Evolutionary conservation across 768 basidiomycete species (phyloP), one percentile per base, ranked within the genome.

Genomic region (Pleurotus cornucopiae): DNA sequence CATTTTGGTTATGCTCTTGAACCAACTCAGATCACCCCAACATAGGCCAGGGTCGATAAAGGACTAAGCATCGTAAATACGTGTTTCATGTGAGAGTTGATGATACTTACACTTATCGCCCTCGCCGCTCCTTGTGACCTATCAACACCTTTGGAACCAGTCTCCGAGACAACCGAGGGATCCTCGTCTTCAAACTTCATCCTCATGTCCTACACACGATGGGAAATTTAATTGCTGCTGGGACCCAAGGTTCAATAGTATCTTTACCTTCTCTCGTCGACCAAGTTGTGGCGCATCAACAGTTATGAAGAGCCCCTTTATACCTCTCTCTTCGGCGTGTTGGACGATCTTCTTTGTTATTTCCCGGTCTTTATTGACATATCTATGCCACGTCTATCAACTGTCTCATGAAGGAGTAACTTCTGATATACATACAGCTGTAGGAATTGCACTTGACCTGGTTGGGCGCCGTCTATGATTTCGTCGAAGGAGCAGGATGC

Each of bases 261-360:
- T 26, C 11, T 7, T 12, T 54, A 74, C 84, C 73, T 95, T 94
- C 69, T 96, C 94, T 57, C 95, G 81, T 11, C 94, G 83, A 44
- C 96, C 96, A 7, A 98, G 85, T 62, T 97, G 94, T 5, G 96
- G 96, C 0, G 96, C 96, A 72, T 98, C 96, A 23, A 98, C 96
- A 0, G 96, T 98, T 67, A 98, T 97, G 71, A 98, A 98, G 11
- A 98, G 75, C 3, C 81, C 96, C 68, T 94, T 95, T 66, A 99
- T 82, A 2, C 96, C 96, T 23, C 94, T 83, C 60, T 79, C 74
- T 70, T 95, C 94, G 1, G 97, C 97, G 60, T 96, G 91, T 62
- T 90, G 84, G 0, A 98, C 91, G 51, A 94, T 84, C 57, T 85
- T 83, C 69, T 88, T 85, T 4, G 95, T 97, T 58, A 93, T 84